Percentiles rank a stretch among this genome's conserved stretches.
These are phyloP conservation scores for Pseudozyma thailandica DNA, from an alignment of 1,284 basidiomycete genomes.

Conservation along the genomic window DNA sequence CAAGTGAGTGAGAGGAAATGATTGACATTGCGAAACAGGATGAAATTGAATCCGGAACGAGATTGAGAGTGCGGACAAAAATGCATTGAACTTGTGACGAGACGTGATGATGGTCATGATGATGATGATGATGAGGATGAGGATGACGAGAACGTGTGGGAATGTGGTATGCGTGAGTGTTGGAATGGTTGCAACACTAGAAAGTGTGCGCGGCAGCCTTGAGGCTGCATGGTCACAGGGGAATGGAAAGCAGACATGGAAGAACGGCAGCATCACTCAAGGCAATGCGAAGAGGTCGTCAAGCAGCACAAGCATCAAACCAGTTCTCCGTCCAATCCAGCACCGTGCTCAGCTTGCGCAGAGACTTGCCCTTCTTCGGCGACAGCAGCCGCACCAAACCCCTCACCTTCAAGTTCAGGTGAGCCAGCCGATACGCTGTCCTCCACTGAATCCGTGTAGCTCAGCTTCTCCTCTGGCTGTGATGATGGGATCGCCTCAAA, in stretches of 20 bases:
- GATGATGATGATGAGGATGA: slow-evolving; percentile 3
- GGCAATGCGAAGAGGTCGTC: too few relatives aligned
- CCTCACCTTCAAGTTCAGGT: slow-evolving; percentile 9
- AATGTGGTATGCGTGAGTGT: background rate
- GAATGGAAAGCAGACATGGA: too few relatives aligned
- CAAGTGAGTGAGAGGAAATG: background rate
- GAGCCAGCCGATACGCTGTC: slow-evolving; percentile 37
- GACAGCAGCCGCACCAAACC: background rate
- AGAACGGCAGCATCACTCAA: too few relatives aligned
- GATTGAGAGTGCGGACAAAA: slow-evolving; percentile 2
- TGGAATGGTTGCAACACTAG: background rate
- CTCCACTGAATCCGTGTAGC: slow-evolving; percentile 34
- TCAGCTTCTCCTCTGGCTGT: slow-evolving; percentile 34
- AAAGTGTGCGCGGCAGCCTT: too few relatives aligned
- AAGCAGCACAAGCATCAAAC: too few relatives aligned
- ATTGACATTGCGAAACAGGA: slow-evolving; percentile 4
- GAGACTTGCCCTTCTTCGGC: background rate
- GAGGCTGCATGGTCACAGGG: too few relatives aligned
- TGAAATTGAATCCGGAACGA: slow-evolving; percentile 7
- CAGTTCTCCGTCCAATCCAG: too few relatives aligned
- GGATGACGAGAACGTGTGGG: background rate
- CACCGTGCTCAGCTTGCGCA: too few relatives aligned
- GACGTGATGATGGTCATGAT: slow-evolving; percentile 1
- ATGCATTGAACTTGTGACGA: slow-evolving; percentile 3
- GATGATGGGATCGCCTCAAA: slow-evolving; percentile 41